Percentiles rank a stretch among this genome's conserved stretches.
Conservation (phyloP, 2,329 filamentous ascomycete species). For the Aureobasidium leucospermi region DNA sequence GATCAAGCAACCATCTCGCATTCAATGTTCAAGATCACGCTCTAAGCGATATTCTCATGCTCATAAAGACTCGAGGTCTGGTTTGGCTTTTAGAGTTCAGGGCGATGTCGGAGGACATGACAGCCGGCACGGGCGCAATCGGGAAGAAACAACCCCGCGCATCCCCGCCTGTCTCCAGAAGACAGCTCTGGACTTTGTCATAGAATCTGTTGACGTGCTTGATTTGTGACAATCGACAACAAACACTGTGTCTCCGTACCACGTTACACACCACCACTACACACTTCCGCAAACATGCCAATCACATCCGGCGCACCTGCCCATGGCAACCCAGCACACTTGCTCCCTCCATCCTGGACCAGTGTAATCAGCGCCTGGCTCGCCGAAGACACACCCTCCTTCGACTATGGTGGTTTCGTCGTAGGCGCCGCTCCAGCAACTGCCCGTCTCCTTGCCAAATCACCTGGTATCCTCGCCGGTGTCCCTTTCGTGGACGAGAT, state of each 20-base stretch:
- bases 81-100: not conserved
- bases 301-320: slow-evolving; percentile 46
- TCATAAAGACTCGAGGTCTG: not conserved
- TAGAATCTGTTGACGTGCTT: not conserved
- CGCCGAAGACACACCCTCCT: slow-evolving; percentile 89
- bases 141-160: not conserved
- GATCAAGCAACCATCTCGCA: no score
- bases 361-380: slow-evolving; percentile 75
- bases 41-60: not conserved
- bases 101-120: not conserved
- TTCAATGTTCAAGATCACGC: no score
- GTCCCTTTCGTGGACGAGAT: slow-evolving; percentile 94
- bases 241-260: no score
- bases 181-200: slow-evolving; percentile 1
- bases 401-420: slow-evolving; percentile 96
- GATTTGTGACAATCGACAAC: not conserved
- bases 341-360: slow-evolving; percentile 82
- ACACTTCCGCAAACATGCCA: slow-evolving; percentile 21
- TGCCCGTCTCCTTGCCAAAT: slow-evolving; percentile 49
- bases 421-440: slow-evolving; percentile 61
- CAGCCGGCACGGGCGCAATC: not conserved
- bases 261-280: not conserved
- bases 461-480: slow-evolving; percentile 75
- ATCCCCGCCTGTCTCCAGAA: not conserved
- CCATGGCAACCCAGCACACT: slow-evolving; percentile 57